phyloP scores from a whole-genome alignment of 495 filamentous ascomycete species.

The Aspergillus homomorphus region DNA sequence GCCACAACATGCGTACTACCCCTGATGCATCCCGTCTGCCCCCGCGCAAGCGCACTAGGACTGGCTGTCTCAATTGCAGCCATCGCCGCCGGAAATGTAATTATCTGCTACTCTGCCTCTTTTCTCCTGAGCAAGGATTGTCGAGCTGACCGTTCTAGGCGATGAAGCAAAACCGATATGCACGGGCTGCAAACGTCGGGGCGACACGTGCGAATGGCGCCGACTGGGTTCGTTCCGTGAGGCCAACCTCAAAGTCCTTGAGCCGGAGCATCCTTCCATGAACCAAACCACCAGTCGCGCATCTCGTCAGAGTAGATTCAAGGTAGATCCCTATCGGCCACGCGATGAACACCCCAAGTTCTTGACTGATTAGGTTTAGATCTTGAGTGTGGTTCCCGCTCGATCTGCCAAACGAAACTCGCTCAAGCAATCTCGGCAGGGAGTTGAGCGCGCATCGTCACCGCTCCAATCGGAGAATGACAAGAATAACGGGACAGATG shows the following conservation, averaged over 20 bases:
- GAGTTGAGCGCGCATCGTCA: not conserved
- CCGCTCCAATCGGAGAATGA: not conserved
- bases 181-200: conserved; percentile 30
- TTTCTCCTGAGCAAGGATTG: not conserved
- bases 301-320: conserved; percentile 30
- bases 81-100: conserved; percentile 31
- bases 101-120: not conserved
- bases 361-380: conserved; percentile 6
- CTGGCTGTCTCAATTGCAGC: conserved; percentile 35
- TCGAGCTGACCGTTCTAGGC: conserved; percentile 6
- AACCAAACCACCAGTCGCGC: conserved; percentile 23
- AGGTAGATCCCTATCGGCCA: conserved; percentile 12
- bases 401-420: not conserved
- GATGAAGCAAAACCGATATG: conserved; percentile 33
- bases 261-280: conserved; percentile 32
- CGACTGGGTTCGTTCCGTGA: conserved; percentile 35
- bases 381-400: conserved; percentile 16
- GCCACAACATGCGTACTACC: conserved; percentile 8
- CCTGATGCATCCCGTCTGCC: conserved; percentile 4
- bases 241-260: conserved; percentile 32
- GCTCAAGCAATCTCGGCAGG: not conserved
- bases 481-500: not conserved
- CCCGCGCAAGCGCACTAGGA: conserved; percentile 33
- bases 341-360: not conserved
- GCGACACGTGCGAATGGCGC: conserved; percentile 33